Conservation (phyloP, 345 rosid species). For the Carallia pectinifolia region DNA sequence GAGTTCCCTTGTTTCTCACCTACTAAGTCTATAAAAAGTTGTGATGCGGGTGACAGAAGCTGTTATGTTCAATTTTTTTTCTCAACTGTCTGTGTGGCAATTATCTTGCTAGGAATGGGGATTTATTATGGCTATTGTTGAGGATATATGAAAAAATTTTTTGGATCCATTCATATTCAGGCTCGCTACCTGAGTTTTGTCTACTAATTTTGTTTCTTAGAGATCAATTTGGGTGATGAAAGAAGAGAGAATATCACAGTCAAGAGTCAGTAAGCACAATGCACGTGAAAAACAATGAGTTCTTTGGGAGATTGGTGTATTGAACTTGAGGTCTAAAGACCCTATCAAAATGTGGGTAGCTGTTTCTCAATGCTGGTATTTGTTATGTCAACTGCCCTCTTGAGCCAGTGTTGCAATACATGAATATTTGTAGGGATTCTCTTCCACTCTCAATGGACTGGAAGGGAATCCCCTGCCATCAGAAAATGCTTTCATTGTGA, state of each 20-base stretch:
- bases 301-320: slow-evolving; percentile 1
- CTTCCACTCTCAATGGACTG: neutral
- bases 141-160: neutral
- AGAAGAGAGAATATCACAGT: neutral
- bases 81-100: neutral
- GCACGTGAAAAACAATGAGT: neutral
- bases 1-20: slow-evolving; percentile 10
- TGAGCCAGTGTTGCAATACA: neutral
- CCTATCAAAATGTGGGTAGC: neutral
- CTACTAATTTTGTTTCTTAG: neutral
- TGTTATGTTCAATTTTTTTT: slow-evolving; percentile 6
- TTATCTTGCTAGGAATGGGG: neutral
- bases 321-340: neutral
- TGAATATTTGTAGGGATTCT: slow-evolving; percentile 13
- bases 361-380: neutral
- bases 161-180: neutral
- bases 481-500: neutral
- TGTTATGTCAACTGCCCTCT: slow-evolving; percentile 3
- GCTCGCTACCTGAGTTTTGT: neutral
- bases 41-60: neutral
- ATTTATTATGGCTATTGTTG: slow-evolving; percentile 10
- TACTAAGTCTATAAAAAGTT: neutral
- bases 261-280: neutral
- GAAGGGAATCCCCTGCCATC: neutral
- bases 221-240: neutral